Evolutionary conservation across 768 basidiomycete species (phyloP), one percentile per base, ranked within the genome.

Genomic region (Pulveroboletus sp.): DNA sequence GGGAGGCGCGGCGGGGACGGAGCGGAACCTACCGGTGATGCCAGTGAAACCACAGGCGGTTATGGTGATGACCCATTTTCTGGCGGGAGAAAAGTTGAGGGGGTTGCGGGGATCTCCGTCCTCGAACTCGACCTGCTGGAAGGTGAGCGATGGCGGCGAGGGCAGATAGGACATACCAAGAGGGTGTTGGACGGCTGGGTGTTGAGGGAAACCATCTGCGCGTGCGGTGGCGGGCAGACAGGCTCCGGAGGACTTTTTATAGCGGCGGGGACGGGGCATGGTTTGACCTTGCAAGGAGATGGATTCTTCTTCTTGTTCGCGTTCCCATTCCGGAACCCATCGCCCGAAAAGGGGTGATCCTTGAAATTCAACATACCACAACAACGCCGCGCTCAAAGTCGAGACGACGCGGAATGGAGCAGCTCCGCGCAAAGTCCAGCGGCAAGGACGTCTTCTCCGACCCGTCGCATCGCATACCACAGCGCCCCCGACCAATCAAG

Each of bases 1-100:
- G 16, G 24, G 44, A 32, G 34, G 7, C 13, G 6, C 16, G 11
- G 14, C 11, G 14, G 31, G 14, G 30, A 44, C 36, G 48, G 54
- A 20, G 32, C 22, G 16, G 27, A 17, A 55, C 60, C 44, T 55
- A 64, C 72, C 65, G 40, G 64, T 47, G 47, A 71, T 50, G 39
- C 55, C 60, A 29, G 71, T 68, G 45, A 70, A 63, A 13, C 49
- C 64, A 55, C 68, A 72, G 20, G 63, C 69, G 26, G 59, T 64
- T 20, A 70, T 41, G 0, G 71, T 73, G 35, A 73, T 68, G 20
- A 55, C 54, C 71, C 77, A 79, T 68, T 77, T 79, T 50, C 59
- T 70, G 2, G 59, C 50, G 4, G 53, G 40, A 13, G 69, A 59
- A 49, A 73, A 76, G 46, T 69, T 69, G 17, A 58, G 20, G n/a